phyloP scores from a whole-genome alignment of 352 stramenopile genomes.

The Pythium coloratum region DNA sequence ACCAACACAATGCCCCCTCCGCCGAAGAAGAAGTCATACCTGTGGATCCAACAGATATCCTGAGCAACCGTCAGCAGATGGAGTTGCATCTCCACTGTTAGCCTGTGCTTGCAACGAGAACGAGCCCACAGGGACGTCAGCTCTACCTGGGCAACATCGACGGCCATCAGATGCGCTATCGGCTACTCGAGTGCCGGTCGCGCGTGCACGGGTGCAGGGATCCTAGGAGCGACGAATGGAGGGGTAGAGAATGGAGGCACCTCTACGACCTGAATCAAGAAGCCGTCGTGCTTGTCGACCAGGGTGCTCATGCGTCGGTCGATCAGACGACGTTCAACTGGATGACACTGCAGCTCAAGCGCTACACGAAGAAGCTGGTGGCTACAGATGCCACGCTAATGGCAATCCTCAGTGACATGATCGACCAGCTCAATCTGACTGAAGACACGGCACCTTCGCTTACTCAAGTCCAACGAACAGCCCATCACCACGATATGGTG shows the following conservation, averaged over 20 bases:
- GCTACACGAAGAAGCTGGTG: constrained; percentile 3
- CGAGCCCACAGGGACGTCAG: background rate
- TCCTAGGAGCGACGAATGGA: background rate
- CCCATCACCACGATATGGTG: constrained; percentile 5
- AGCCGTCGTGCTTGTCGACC: background rate
- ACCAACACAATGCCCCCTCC: no score
- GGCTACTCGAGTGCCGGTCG: constrained; percentile 2
- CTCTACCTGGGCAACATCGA: constrained; percentile 4
- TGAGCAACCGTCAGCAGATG: no score
- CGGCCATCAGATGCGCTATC: constrained; percentile 6
- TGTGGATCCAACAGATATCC: no score
- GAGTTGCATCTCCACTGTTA: no score
- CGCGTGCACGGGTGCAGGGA: background rate
- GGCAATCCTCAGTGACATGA: constrained; percentile 5
- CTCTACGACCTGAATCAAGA: constrained; percentile 4
- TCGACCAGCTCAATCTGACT: constrained; percentile 16
- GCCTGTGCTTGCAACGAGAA: background rate
- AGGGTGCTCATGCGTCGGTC: background rate
- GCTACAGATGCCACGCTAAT: constrained; percentile 6
- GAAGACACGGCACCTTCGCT: constrained; percentile 7
- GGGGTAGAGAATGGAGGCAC: background rate
- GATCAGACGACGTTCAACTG: background rate
- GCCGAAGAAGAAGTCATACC: no score
- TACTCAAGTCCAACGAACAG: background rate
- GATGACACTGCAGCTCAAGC: constrained; percentile 14